A percentile compares a stretch with the other conserved stretches of the same genome.
Evolutionary conservation across 176 grass and related monocot genomes (phyloP).

Genomic region (Carex littledalei): DNA sequence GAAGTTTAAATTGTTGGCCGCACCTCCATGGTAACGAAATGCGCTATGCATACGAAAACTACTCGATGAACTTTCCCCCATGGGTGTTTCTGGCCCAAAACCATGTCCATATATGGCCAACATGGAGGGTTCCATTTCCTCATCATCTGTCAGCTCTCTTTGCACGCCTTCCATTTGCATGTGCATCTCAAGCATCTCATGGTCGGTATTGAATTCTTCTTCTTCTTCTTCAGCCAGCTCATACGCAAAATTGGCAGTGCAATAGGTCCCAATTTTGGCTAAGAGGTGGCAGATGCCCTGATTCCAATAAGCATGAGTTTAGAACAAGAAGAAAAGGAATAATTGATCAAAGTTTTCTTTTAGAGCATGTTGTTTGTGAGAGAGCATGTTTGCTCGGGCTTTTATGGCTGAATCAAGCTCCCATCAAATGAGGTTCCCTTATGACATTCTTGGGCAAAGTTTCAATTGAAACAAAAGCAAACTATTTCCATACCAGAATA

Average conservation of each 20-base stretch:
- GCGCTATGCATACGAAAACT: slow-evolving; percentile 28
- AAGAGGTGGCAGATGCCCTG: slow-evolving; percentile 84
- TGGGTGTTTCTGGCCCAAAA: slow-evolving; percentile 35
- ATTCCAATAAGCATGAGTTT: neutral
- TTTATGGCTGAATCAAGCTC: neutral
- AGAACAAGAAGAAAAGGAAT: neutral
- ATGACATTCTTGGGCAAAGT: neutral
- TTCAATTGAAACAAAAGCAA: neutral
- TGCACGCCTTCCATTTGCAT: slow-evolving; percentile 34
- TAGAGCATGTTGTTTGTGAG: neutral
- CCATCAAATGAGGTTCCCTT: neutral
- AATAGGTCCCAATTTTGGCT: slow-evolving; percentile 63
- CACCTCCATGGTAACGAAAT: slow-evolving; percentile 49
- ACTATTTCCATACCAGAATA: neutral
- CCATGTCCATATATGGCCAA: slow-evolving; percentile 47
- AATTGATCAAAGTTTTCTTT: neutral
- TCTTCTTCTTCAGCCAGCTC: slow-evolving; percentile 62
- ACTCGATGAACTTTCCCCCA: slow-evolving; percentile 38
- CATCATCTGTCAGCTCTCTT: slow-evolving; percentile 30
- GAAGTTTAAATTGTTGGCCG: neutral
- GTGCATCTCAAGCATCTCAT: slow-evolving; percentile 3
- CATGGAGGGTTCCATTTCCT: slow-evolving; percentile 34
- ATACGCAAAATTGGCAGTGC: slow-evolving; percentile 43
- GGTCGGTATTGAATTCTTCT: slow-evolving; percentile 29
- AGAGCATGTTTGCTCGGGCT: neutral